Conservation (phyloP, 1,284 basidiomycete genomes). For the Earliella scabrosa region DNA sequence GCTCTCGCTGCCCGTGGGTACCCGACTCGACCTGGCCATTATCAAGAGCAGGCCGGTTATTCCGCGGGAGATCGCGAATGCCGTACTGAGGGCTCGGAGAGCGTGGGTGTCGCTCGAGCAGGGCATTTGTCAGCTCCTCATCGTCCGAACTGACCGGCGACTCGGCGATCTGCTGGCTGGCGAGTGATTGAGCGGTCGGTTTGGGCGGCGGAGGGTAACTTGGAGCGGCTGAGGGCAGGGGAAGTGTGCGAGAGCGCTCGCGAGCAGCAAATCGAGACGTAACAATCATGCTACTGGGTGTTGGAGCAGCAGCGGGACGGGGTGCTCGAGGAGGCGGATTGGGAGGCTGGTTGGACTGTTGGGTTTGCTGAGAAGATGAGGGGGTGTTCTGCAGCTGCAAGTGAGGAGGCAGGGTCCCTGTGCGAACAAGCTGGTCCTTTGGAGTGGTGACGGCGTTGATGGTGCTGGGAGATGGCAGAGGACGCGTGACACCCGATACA, state of each 20-base stretch:
- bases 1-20: slow-evolving; percentile 6
- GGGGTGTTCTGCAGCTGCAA: slow-evolving; percentile 14
- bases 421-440: slow-evolving; percentile 9
- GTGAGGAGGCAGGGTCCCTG: slow-evolving; percentile 18
- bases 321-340: not conserved
- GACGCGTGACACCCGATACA: slow-evolving; percentile 9
- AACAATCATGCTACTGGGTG: too few species aligned
- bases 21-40: not conserved
- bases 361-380: slow-evolving; percentile 2
- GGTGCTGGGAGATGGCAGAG: slow-evolving; percentile 15
- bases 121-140: slow-evolving; percentile 32
- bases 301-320: too few species aligned
- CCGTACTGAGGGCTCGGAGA: slow-evolving; percentile 36
- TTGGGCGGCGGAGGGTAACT: slow-evolving; percentile 18
- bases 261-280: slow-evolving; percentile 13
- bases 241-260: slow-evolving; percentile 27
- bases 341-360: not conserved
- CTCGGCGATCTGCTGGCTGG: slow-evolving; percentile 11
- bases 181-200: slow-evolving; percentile 2
- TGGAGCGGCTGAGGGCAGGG: slow-evolving; percentile 20
- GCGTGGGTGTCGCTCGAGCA: slow-evolving; percentile 27
- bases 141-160: slow-evolving; percentile 30
- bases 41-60: not conserved
- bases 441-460: slow-evolving; percentile 1
- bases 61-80: slow-evolving; percentile 27